Evolutionary conservation across 805 yeast genomes (phyloP).

Genomic region (Metschnikowia corniflorae): DNA sequence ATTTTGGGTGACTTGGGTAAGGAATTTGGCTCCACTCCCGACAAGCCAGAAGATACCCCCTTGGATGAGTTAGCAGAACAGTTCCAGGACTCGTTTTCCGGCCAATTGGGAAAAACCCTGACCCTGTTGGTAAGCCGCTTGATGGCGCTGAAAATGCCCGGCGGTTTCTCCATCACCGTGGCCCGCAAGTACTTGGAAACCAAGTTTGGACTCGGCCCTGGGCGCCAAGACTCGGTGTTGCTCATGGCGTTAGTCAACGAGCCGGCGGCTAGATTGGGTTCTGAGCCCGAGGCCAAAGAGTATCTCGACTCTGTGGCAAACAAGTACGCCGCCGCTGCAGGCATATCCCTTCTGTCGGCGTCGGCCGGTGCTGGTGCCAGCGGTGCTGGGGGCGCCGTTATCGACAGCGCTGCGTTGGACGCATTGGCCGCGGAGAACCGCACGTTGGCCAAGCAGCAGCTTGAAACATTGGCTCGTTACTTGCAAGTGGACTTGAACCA

Average conservation of each 20-base stretch:
- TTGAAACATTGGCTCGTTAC: constrained; percentile 93
- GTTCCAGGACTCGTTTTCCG: constrained; percentile 87
- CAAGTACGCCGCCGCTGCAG: constrained; percentile 81
- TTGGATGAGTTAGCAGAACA: constrained; percentile 91
- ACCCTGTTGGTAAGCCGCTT: constrained; percentile 84
- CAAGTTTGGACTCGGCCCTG: constrained; percentile 88
- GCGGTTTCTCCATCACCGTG: constrained; percentile 91
- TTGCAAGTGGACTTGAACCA: constrained; percentile 86
- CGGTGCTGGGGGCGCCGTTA: constrained; percentile 76
- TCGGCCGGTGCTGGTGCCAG: constrained; percentile 50
- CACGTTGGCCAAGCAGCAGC: constrained; percentile 67
- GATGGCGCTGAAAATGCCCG: constrained; percentile 98
- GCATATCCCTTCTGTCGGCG: constrained; percentile 70
- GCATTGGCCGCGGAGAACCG: constrained; percentile 70
- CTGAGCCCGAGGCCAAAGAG: constrained; percentile 86
- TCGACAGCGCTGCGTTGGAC: constrained; percentile 94
- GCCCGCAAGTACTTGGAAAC: constrained; percentile 91
- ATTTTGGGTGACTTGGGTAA: constrained; percentile 97
- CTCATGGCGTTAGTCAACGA: constrained; percentile 81
- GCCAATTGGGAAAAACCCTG: constrained; percentile 91
- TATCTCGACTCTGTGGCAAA: constrained; percentile 79
- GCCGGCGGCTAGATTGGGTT: constrained; percentile 83
- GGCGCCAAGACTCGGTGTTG: constrained; percentile 91
- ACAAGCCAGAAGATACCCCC: constrained; percentile 98
- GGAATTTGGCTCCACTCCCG: constrained; percentile 97